These are phyloP conservation scores for Neofusicoccum umdonicola DNA, from an alignment of 2,329 filamentous ascomycete genomes.

Conservation along the genomic window DNA sequence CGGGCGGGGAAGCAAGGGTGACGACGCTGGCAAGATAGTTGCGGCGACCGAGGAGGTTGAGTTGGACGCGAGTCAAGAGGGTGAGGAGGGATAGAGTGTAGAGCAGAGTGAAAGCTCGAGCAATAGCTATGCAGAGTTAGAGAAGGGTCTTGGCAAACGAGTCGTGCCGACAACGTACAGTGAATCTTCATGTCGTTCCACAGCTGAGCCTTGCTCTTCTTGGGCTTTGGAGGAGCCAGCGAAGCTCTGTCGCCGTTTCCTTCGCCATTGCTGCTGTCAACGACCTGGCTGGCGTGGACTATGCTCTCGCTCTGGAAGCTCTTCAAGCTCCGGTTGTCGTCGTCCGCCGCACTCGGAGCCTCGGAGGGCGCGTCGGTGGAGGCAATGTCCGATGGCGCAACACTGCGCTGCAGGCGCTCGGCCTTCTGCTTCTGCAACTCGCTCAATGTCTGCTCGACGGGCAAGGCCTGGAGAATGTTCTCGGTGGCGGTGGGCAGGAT, in stretches of 20 bases:
- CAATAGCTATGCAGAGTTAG: conserved; percentile 64
- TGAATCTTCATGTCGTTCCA: conserved; percentile 98
- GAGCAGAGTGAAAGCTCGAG: conserved; percentile 83
- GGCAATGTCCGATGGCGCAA: conserved; percentile 55
- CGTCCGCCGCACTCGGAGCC: conserved; percentile 51
- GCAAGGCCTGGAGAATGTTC: conserved; percentile 81
- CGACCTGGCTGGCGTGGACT: conserved; percentile 76
- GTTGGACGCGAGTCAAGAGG: conserved; percentile 88
- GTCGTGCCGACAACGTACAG: conserved; percentile 56
- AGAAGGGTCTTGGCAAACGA: background rate
- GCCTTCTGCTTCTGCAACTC: conserved; percentile 93
- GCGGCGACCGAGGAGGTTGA: conserved; percentile 90
- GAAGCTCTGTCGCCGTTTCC: conserved; percentile 36
- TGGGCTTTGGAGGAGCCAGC: conserved; percentile 51
- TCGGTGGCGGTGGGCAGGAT: conserved; percentile 88
- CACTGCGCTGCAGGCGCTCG: conserved; percentile 63
- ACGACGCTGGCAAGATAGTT: conserved; percentile 97
- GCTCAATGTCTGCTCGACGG: conserved; percentile 88
- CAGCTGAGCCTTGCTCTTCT: conserved; percentile 85
- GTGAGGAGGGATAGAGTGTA: conserved; percentile 89
- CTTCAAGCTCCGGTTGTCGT: conserved; percentile 74
- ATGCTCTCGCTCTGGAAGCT: conserved; percentile 80
- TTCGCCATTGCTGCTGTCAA: conserved; percentile 52
- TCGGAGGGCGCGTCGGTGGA: conserved; percentile 48
- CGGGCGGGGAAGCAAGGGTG: conserved; percentile 72